phyloP scores from a whole-genome alignment of 345 rosid genomes.

The Carallia pectinifolia region DNA sequence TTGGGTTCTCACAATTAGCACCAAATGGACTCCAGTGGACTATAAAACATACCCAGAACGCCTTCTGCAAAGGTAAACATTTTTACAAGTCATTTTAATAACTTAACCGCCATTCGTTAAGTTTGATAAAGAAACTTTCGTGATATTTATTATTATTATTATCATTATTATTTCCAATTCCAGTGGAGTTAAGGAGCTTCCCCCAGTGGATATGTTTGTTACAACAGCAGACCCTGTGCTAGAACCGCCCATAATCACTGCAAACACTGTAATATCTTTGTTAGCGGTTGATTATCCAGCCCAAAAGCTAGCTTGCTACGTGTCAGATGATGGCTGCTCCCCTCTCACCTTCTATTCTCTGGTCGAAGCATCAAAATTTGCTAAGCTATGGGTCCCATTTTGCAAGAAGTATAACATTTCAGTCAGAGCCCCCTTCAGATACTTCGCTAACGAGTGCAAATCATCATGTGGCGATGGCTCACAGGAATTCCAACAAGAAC shows the following conservation, averaged over 20 bases:
- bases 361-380: slow-evolving; percentile 56
- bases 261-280: slow-evolving; percentile 51
- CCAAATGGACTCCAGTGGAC: slow-evolving; percentile 58
- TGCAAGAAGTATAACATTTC: slow-evolving; percentile 43
- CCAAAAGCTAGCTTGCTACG: slow-evolving; percentile 50
- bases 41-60: slow-evolving; percentile 45
- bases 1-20: slow-evolving; percentile 43
- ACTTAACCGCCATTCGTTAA: too few species aligned
- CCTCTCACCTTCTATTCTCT: slow-evolving; percentile 54
- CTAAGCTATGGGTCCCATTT: slow-evolving; percentile 74
- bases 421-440: slow-evolving; percentile 70
- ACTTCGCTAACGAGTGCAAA: slow-evolving; percentile 24
- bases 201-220: slow-evolving; percentile 57
- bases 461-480: slow-evolving; percentile 11
- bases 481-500: slow-evolving; percentile 43
- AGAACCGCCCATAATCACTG: slow-evolving; percentile 47
- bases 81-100: too few species aligned
- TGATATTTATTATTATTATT: too few species aligned
- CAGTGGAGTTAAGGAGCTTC: slow-evolving; percentile 46
- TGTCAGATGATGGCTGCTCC: slow-evolving; percentile 63
- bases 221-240: slow-evolving; percentile 50
- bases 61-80: slow-evolving; percentile 37
- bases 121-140: too few species aligned
- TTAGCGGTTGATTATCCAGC: slow-evolving; percentile 60
- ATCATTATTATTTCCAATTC: too few species aligned